A percentile compares a stretch with the other conserved stretches of the same genome.
Evolutionary conservation across 305 asterid species (phyloP).

Genomic region (Fraxinus velutina): DNA sequence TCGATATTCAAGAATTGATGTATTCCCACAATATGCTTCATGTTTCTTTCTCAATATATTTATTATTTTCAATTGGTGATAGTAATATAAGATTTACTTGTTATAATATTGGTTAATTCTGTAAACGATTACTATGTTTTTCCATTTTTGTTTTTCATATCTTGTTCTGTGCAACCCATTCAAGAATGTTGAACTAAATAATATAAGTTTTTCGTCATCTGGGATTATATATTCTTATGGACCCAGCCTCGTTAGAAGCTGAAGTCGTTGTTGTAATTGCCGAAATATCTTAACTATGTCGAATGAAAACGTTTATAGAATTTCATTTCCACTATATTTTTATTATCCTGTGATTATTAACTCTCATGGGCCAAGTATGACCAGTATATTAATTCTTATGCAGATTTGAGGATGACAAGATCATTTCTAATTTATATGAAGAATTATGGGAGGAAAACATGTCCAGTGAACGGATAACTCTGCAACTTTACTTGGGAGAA

Average conservation of each 20-base stretch:
- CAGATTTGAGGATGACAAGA: conserved; percentile 96
- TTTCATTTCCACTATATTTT: conserved; percentile 6
- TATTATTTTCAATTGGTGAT: neutral
- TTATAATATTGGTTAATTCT: neutral
- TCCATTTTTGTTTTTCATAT: neutral
- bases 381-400: conserved; percentile 19
- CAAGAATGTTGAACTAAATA: neutral
- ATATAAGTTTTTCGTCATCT: conserved; percentile 8
- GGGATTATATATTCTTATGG: conserved; percentile 10
- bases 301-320: neutral
- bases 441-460: conserved; percentile 98
- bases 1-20: neutral
- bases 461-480: conserved; percentile 87
- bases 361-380: conserved; percentile 9
- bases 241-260: conserved; percentile 12
- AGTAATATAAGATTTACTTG: neutral
- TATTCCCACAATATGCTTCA: neutral
- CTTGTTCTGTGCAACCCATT: neutral
- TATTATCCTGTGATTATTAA: conserved; percentile 11
- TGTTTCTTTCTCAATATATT: neutral
- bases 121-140: neutral
- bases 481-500: conserved; percentile 83
- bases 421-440: conserved; percentile 68
- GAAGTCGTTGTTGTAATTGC: conserved; percentile 7
- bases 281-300: neutral